These are phyloP conservation scores for Hibiscus syriacus DNA, from an alignment of 345 rosid species.

Conservation along the genomic window DNA sequence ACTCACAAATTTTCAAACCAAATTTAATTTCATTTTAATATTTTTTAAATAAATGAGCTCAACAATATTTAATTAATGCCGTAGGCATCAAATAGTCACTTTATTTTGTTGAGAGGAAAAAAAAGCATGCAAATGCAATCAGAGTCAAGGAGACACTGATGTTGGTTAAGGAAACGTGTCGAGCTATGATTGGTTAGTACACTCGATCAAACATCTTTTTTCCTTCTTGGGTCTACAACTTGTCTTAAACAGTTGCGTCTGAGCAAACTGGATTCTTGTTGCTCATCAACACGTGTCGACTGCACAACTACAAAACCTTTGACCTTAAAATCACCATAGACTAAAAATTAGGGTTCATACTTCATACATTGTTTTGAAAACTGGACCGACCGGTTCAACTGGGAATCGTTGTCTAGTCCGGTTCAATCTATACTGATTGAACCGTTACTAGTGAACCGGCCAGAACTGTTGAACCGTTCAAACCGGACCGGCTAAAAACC, in stretches of 20 bases:
- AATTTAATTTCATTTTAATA: too few species aligned
- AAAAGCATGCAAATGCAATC: neutral
- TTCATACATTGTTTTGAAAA: too few species aligned
- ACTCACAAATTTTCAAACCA: too few species aligned
- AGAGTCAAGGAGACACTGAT: neutral
- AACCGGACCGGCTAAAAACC: too few species aligned
- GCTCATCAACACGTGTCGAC: neutral
- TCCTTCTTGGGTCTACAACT: neutral
- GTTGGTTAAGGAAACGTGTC: neutral
- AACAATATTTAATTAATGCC: too few species aligned
- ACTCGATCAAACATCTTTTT: neutral
- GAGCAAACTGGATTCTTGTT: neutral
- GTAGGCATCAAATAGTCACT: too few species aligned
- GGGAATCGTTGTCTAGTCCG: too few species aligned
- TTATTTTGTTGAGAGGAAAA: neutral
- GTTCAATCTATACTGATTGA: too few species aligned
- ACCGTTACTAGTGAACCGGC: too few species aligned
- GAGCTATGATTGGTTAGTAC: neutral
- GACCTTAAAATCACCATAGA: neutral
- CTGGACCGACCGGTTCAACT: too few species aligned
- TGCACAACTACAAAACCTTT: neutral
- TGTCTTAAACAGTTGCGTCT: neutral
- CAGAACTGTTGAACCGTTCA: too few species aligned
- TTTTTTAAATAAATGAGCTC: too few species aligned
- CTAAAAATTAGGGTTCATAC: neutral